Evolutionary conservation across 169 alveolate genomes (phyloP).

Genomic region (Perkinsus chesapeaki): DNA sequence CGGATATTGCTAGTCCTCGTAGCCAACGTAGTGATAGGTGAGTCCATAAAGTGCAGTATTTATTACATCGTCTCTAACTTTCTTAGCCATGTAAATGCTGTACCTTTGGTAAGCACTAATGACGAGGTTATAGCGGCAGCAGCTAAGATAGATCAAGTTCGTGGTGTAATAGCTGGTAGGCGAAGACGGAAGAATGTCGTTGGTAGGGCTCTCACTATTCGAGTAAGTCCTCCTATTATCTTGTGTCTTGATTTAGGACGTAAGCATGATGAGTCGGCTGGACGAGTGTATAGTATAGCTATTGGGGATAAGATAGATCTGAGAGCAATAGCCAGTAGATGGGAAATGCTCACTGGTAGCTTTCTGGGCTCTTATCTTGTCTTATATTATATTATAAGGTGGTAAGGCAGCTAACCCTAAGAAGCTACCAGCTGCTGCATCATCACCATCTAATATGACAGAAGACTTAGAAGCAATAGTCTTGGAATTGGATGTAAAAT

Average conservation of each 20-base stretch:
- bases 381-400: background rate
- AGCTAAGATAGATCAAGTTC: background rate
- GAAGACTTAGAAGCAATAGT: background rate
- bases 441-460: background rate
- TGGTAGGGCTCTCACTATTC: background rate
- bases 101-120: background rate
- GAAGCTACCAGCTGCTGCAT: background rate
- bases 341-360: background rate
- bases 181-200: background rate
- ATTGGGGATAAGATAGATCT: background rate
- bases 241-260: background rate
- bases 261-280: background rate
- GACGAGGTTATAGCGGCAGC: background rate
- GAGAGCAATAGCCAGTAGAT: background rate
- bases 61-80: background rate
- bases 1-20: background rate
- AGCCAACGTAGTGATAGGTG: background rate
- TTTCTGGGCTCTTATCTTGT: background rate
- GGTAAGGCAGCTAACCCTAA: background rate
- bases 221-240: background rate
- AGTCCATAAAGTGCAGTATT: background rate
- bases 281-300: background rate
- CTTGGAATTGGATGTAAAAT: background rate
- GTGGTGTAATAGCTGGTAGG: background rate
- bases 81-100: background rate